Evolutionary conservation across 306 rosid genomes (phyloP).

Genomic region (Begonia fuchsioides): DNA sequence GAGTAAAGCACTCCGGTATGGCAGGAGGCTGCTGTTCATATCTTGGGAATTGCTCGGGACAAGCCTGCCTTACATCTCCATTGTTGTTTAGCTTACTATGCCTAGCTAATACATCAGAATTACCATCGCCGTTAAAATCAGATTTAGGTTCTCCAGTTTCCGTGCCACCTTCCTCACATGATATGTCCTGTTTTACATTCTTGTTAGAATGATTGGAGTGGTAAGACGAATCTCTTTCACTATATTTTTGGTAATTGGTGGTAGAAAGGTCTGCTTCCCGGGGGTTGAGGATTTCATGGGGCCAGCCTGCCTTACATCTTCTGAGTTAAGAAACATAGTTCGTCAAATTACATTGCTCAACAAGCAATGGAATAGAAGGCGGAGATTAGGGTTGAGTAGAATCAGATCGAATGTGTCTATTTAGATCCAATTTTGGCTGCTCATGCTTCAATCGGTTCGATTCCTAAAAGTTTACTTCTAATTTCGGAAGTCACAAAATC

Average conservation of each 20-base stretch:
- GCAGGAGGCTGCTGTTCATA: slow-evolving; percentile 88
- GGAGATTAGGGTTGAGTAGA: too few relatives aligned
- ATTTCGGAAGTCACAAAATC: too few relatives aligned
- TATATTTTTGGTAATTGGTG: slow-evolving; percentile 48
- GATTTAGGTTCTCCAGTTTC: slow-evolving; percentile 50
- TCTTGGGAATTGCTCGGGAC: slow-evolving; percentile 92
- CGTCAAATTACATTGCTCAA: too few relatives aligned
- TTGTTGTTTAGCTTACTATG: slow-evolving; percentile 53
- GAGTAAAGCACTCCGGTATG: slow-evolving; percentile 96
- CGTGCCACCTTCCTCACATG: slow-evolving; percentile 42
- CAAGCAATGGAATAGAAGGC: too few relatives aligned
- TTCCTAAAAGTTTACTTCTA: too few relatives aligned
- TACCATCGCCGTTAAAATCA: slow-evolving; percentile 56
- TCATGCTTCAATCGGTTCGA: too few relatives aligned
- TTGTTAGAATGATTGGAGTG: slow-evolving; percentile 27
- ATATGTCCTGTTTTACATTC: slow-evolving; percentile 57
- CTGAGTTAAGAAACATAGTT: slow-evolving; percentile 88
- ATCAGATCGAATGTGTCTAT: too few relatives aligned
- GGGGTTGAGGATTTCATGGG: slow-evolving; percentile 86
- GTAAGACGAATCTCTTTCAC: slow-evolving; percentile 57
- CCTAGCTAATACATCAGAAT: slow-evolving; percentile 35
- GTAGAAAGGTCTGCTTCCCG: slow-evolving; percentile 52
- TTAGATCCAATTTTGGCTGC: too few relatives aligned
- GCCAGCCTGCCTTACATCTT: slow-evolving; percentile 92
- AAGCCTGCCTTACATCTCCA: slow-evolving; percentile 47